These are phyloP conservation scores for Calocybe indica DNA, from an alignment of 768 basidiomycete genomes.

Conservation along the genomic window DNA sequence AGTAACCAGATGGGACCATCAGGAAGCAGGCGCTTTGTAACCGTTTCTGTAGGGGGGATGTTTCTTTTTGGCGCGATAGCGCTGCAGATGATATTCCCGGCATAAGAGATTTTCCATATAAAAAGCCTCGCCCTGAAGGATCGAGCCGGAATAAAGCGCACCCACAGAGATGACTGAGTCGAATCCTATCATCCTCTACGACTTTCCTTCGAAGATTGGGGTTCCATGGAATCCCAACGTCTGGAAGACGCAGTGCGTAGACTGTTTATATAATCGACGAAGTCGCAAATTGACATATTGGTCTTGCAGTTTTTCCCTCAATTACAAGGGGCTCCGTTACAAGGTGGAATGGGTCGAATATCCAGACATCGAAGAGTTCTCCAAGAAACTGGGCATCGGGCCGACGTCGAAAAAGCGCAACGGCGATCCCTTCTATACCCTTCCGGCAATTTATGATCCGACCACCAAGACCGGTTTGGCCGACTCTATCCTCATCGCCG, in stretches of 20 bases:
- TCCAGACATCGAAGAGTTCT: conserved; percentile 29
- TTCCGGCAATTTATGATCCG: conserved; percentile 37
- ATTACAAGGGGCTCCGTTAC: conserved; percentile 26
- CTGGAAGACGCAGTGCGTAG: conserved; percentile 34
- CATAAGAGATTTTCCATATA: too few species aligned
- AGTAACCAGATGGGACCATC: too few species aligned
- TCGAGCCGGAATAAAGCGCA: too few species aligned
- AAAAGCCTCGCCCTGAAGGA: too few species aligned
- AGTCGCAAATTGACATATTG: background rate
- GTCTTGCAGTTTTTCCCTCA: conserved; percentile 14
- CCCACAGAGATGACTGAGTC: background rate
- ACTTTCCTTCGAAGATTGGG: conserved; percentile 27
- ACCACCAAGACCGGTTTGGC: conserved; percentile 24
- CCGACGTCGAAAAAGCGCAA: conserved; percentile 20
- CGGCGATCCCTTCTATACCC: conserved; percentile 26
- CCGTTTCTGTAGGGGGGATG: too few species aligned
- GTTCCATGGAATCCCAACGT: conserved; percentile 37
- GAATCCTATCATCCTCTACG: conserved; percentile 35
- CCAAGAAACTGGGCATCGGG: conserved; percentile 25
- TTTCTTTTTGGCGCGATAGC: too few species aligned
- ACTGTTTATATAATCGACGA: background rate
- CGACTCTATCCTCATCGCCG: conserved; percentile 37
- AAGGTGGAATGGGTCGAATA: conserved; percentile 33
- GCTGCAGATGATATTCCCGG: too few species aligned
- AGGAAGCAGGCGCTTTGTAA: too few species aligned